Evolutionary conservation across 2,329 filamentous ascomycete species (phyloP).

Genomic region (Fusarium mexicanum): DNA sequence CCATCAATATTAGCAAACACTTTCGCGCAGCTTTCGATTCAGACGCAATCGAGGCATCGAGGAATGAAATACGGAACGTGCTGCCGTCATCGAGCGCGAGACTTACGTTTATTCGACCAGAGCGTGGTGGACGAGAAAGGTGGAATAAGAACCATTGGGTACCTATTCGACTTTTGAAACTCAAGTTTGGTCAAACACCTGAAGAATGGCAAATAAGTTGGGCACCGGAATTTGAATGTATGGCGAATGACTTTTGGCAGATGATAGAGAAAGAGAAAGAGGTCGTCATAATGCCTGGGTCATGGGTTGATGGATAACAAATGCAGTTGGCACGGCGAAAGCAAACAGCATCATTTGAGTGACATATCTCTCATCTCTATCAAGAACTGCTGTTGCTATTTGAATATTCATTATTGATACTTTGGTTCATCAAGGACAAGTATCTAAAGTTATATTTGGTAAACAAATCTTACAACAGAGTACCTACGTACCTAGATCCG

Average conservation of each 20-base stretch:
- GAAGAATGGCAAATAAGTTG: slow-evolving; percentile 40
- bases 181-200: slow-evolving; percentile 15
- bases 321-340: too few relatives aligned
- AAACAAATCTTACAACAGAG: too few relatives aligned
- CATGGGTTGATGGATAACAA: slow-evolving; percentile 37
- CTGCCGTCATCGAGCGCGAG: neutral
- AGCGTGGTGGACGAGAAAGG: neutral
- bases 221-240: slow-evolving; percentile 40
- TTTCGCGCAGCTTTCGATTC: slow-evolving; percentile 31
- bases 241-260: slow-evolving; percentile 43
- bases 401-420: too few relatives aligned
- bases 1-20: neutral
- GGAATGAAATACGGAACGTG: slow-evolving; percentile 1
- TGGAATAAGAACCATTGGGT: slow-evolving; percentile 31
- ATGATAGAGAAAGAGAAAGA: slow-evolving; percentile 28
- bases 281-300: slow-evolving; percentile 35
- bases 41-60: slow-evolving; percentile 17
- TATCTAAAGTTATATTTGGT: too few relatives aligned
- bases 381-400: too few relatives aligned
- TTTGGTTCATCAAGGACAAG: too few relatives aligned
- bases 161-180: slow-evolving; percentile 35
- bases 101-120: neutral
- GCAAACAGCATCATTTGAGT: too few relatives aligned
- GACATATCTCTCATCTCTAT: too few relatives aligned
- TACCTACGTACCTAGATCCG: too few relatives aligned